Evolutionary conservation across 1,284 basidiomycete genomes (phyloP), one percentile per base, ranked within the genome.

Genomic region (Hymenochaete sp.): DNA sequence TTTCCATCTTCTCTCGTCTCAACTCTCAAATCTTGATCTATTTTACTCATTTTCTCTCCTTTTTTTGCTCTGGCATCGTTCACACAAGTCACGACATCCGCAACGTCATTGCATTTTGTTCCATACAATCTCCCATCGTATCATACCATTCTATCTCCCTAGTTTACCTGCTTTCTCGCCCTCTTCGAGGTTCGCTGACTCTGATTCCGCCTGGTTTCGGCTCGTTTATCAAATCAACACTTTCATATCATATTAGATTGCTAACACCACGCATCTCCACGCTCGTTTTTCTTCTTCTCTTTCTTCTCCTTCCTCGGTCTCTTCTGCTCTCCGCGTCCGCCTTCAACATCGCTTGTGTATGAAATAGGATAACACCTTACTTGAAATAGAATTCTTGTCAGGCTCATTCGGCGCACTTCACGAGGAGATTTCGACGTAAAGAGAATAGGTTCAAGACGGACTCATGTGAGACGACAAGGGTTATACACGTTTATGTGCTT

Each of bases 141-240:
- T 10, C 14, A n/a, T 19, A 35, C 21, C 32, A n/a, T 35, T 35
- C 14, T 35, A n/a, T 35, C 32, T 16, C 21, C 32, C 28, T n/a
- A 35, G 13, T 35, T 35, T 31, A 31, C 28, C 32, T n/a, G 32
- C n/a, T n/a, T n/a, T n/a, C n/a, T n/a, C n/a, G n/a, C n/a, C 32
- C 14, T 6, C 14, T 35, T 35, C 14, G 8, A 6, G 32, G 21
- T 35, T 16, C 32, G 14, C 21, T 35, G 21, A 14, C 14, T 35
- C 14, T 35, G 5, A 6, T 35, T 35, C 13, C 32, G 8, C 5
- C 32, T 35, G 21, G 32, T 35, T n/a, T n/a, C 21, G 8, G 32
- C 32, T 35, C 14, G 14, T 14, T 31, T 35, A 16, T 35, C 13
- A n/a, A 19, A 16, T 35, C 13, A 8, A 6, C 13, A n/a, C 13